Base-by-base conservation (phyloP, 352 stramenopile genomes). In the Globisporangium alternatum region DNA sequence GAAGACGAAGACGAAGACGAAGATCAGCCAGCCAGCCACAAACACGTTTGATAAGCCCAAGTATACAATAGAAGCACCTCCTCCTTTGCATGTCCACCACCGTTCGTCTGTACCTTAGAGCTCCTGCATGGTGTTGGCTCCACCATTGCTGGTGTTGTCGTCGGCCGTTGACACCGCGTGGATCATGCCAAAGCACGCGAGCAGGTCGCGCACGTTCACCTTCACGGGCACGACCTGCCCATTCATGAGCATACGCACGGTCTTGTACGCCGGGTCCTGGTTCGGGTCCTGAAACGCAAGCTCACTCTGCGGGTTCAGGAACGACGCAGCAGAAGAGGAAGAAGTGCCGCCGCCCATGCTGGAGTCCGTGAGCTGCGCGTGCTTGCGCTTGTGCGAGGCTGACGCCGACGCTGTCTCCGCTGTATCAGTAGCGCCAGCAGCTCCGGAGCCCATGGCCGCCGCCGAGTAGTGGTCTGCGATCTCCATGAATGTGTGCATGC, bases 201-300 rank as follows among this genome's bases (percentile, higher is more conserved):
- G 58, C 8, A 93, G 65, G 61, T 93, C 83, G 35, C 71, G 72
- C 28, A 91, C 77, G 55, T 91, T 91, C 37, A 93, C 72, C 64
- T 88, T 75, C 25, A 93, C 77, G 0, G 85, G 64, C 22, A 93
- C 83, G 25, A 91, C 75, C 15, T 67, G 65, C 25, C 83, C 83
- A 53, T 93, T 93, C 25, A 93, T 52, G 3, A 91, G 55, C 81
- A 93, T 91, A 31, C 82, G 76, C 48, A 93, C 75, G 22, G 68
- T 79, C 64, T 78, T 81, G 64, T 91, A 93, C n/a, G 66, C 72
- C 6, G 60, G 48, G 30, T 65, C 60, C 17, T 80, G 56, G 17
- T 56, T 37, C 35, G 47, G 17, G 12, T 54, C 62, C 22, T 47
- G 12, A 10, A 53, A 15, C 13, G 30, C 30, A 25, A 35, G 5